Evolutionary conservation across 2,329 filamentous ascomycete genomes (phyloP), one percentile per base, ranked within the genome.

Genomic region (Xylaria sp.): DNA sequence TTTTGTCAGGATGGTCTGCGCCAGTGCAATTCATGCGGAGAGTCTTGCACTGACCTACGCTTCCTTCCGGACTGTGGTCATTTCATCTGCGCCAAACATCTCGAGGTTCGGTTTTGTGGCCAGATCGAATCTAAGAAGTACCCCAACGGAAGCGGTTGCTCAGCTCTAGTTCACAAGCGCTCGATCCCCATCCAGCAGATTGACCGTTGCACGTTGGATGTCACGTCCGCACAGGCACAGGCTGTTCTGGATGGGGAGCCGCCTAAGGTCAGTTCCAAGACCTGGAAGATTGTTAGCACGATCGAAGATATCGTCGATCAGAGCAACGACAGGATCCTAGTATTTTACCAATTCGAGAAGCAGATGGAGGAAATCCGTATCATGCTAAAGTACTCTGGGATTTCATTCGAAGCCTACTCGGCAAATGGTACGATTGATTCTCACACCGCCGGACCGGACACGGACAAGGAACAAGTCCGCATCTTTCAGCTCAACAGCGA

Each of bases 401-500:
- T 80, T 41, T 48, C 15, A 1, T 74, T 72, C 25, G 65, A 58
- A 10, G 37, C 15, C 66, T 4, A 70, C 59, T 13, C 72, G 66
- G 0, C 7, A n/a, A 28, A 37, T 5, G 7, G 39, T 32, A 25
- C 9, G 15, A 15, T 8, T 4, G 2, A 3, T 46, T 28, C 52
- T 6, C 34, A 10, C 10, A 2, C 13, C 12, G 41, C 28, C 13
- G 25, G 37, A 13, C 25, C 8, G 20, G 1, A 60, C 56, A 13
- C 62, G 41, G 18, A 23, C 10, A 28, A 55, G 32, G 15, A 63
- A 5, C 51, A 58, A 52, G 57, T 83, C 1, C 75, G 82, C 20
- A 70, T 84, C 4, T 76, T 84, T 60, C 78, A 78, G 39, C 77
- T 84, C 41, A 80, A 80, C 73, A 78, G 77, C 9, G 74, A 78